Base-by-base conservation (phyloP, 208 protist species). In the Porcisia deanei region DNA sequence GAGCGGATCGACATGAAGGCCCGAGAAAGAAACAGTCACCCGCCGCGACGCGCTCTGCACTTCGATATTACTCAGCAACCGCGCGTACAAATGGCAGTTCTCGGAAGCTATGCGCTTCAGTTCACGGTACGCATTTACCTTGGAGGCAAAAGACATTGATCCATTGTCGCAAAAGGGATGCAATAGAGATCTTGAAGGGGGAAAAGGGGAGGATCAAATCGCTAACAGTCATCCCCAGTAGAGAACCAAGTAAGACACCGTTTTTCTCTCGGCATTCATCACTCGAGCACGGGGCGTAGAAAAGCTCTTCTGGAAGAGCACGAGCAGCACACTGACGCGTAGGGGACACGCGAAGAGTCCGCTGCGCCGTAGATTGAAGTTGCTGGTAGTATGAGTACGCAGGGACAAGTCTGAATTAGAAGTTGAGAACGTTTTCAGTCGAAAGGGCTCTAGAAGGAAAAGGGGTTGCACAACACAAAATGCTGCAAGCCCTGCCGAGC, bases 31-130 rank as follows among this genome's bases (percentile, higher is more conserved):
- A 41, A 45, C 7, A 25, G 47, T 45, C n/a, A 37, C 73, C 49
- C 55, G 53, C 52, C 20, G 63, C 80, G 67, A 43, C 59, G 67
- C 71, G 49, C 37, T 45, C 1, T n/a, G 64, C 60, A 53, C 25
- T 2, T 66, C 34, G 34, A 79, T 84, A 83, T 84, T 76, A n/a
- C 63, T 68, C 18, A 41, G 60, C 39, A 91, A 76, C 45, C 87
- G 78, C 18, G 84, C 60, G n/a, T 43, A 64, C 4, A 91, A 49
- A 71, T 91, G 87, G 39, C 84, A 81, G 45, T 75, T 76, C 63
- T 88, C 84, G 2, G 87, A 79, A 54, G 77, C 81, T 34, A 87
- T 71, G 39, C 82, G 72, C 68, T 81, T 88, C 22, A 88, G 66
- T 47, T 78, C 75, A 22, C 84, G 81, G 64, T 88, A 80, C 22